A percentile compares a stretch with the other conserved stretches of the same genome.
Evolutionary conservation across 192 early-diverging fungal genomes (phyloP).

Genomic region (Geranomyces michiganensis): DNA sequence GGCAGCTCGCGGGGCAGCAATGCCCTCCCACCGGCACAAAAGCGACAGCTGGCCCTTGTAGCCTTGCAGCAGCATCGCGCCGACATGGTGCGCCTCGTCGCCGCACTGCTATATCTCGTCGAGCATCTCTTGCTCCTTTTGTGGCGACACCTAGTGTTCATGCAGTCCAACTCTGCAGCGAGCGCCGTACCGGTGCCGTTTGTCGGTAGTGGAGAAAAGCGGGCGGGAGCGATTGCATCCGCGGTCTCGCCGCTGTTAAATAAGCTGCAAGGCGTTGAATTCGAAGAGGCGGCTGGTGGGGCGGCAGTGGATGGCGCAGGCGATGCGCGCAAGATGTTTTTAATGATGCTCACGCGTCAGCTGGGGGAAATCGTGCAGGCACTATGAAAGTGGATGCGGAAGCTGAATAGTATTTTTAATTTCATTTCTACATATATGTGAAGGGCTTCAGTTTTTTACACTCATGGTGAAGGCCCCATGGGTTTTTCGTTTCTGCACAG

Average conservation of each 20-base stretch:
- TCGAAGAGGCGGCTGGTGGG: background rate
- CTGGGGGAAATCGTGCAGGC: slow-evolving; percentile 6
- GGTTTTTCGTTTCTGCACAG: no score
- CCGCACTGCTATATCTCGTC: slow-evolving; percentile 15
- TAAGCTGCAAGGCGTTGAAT: background rate
- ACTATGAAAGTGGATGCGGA: no score
- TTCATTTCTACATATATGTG: no score
- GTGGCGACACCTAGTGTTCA: slow-evolving; percentile 66
- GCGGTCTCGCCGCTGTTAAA: background rate
- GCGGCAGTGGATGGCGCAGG: background rate
- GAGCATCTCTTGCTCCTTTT: slow-evolving; percentile 60
- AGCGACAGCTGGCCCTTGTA: slow-evolving; percentile 20
- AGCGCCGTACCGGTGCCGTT: background rate
- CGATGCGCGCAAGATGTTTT: slow-evolving; percentile 12
- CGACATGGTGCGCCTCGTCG: background rate
- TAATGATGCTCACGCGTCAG: slow-evolving; percentile 9
- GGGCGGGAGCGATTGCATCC: background rate
- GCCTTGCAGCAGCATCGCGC: background rate
- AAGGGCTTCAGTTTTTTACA: no score
- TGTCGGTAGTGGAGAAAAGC: background rate
- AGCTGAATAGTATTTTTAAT: no score
- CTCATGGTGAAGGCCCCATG: no score
- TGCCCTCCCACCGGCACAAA: slow-evolving; percentile 24
- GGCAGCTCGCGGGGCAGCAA: background rate
- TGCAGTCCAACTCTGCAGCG: background rate